Base-by-base conservation (phyloP, 768 basidiomycete species). In the Auriscalpium microsporum region DNA sequence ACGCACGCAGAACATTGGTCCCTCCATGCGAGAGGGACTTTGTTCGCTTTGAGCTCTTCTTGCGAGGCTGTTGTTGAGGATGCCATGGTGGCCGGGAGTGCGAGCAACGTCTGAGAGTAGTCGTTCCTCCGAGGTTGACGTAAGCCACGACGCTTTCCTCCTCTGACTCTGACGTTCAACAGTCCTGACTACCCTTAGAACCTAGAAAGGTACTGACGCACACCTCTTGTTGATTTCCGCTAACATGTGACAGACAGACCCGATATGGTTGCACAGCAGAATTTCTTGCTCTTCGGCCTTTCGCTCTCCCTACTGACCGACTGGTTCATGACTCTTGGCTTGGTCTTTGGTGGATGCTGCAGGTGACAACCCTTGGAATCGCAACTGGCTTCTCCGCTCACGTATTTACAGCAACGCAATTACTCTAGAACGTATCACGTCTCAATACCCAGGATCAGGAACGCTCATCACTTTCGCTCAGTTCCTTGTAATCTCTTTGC, bases 321-420 rank as follows among this genome's bases (percentile, higher is more conserved):
- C 55, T 93, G 87, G 89, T 54, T 77, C 8, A 70, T 81, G 10
- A 83, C 90, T 0, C 67, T 94, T 23, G 72, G 81, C 1, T 73
- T 94, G 19, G 80, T 94, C 10, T 94, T 96, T 65, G 92, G 91
- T 2, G 94, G 94, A 1, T 96, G 94, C 69, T 96, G 94, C 75
- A 84, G 84, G 78, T 80, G 65, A 69, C 6, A 56, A 60, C 13
- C 49, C 52, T 50, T 50, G 19, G 48, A 28, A 50, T n/a, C 11
- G n/a, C 38, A 42, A 11, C 16, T 10, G 52, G 21, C 28, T 51
- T 4, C 10, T 14, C 36, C n/a, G 45, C 56, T 37, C 45, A 58
- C 53, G 42, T 45, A 36, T 40, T 37, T 10, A 36, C 63, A 90
- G 87, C 63, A 92, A 91, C 67, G 90, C 90, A 35, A 75, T 89